Evolutionary conservation across 495 filamentous ascomycete genomes (phyloP).

Genomic region (Podospora bellae-mahoneyi): DNA sequence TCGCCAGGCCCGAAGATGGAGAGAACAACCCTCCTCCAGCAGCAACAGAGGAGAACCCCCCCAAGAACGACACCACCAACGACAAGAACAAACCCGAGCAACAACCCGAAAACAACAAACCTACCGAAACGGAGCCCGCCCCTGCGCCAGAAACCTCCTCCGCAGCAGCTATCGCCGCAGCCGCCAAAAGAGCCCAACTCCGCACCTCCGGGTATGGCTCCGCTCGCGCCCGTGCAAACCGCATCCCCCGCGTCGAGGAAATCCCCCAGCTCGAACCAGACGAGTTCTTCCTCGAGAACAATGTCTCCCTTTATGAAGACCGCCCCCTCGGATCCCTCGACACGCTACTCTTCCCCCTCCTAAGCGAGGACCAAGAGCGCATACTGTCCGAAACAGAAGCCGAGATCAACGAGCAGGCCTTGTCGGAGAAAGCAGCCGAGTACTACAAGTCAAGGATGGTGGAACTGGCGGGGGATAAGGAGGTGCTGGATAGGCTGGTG

Average conservation of each 20-base stretch:
- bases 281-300: conserved; percentile 38
- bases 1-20: conserved; percentile 17
- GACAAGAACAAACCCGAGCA: conserved; percentile 6
- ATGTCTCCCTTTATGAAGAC: conserved; percentile 31
- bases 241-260: conserved; percentile 38
- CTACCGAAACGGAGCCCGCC: background rate
- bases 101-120: background rate
- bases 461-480: background rate
- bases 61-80: conserved; percentile 3
- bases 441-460: background rate
- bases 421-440: background rate
- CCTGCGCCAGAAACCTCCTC: background rate
- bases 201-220: conserved; percentile 33
- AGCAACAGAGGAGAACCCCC: conserved; percentile 5
- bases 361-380: conserved; percentile 13
- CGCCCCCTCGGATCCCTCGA: conserved; percentile 18
- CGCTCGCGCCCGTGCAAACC: conserved; percentile 36
- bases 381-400: conserved; percentile 14
- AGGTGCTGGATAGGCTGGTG: conserved; percentile 10
- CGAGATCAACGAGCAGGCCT: conserved; percentile 12
- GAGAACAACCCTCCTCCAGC: background rate
- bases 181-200: conserved; percentile 18
- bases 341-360: conserved; percentile 18
- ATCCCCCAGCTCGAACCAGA: conserved; percentile 44
- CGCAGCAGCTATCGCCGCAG: conserved; percentile 8